Evolutionary conservation across 192 early-diverging fungal species (phyloP), one percentile per base, ranked within the genome.

Genomic region (Phlyctochytrium arcticum): DNA sequence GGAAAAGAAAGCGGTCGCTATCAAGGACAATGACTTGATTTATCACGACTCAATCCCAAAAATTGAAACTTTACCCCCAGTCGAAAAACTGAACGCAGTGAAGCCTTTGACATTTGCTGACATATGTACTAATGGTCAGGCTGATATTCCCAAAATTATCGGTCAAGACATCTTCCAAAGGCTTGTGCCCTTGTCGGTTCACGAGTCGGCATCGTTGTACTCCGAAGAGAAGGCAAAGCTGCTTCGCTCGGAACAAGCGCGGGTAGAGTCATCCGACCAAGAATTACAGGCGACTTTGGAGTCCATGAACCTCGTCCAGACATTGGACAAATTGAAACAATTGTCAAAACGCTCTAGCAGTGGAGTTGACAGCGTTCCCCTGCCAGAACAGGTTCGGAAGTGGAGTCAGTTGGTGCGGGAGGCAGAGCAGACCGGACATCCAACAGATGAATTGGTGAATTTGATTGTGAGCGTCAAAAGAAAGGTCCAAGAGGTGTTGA

Each of bases 171-270:
- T 98, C 54, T 99, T 99, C 62, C 73, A 81, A 33, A 75, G 81
- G 21, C 82, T 99, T 44, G 88, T 99, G 30, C 96, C 96, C 0
- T 76, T 99, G 42, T 81, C 85, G n/a, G 92, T 99, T 1, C 94
- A 96, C 71, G 93, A 98, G 75, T 87, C 90, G 37, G 82, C 94
- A 12, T 92, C 90, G 24, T 55, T 97, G 60, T 99, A 99, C 63
- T 94, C 93, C 23, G 96, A 98, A 69, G 93, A 96, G 70, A 93
- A 96, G 76, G 94, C 93, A 19, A 93, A 94, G 76, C 62, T 99
- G 33, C 80, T 96, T 6, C 86, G 96, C 24, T 70, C 79, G 23
- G 90, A 94, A 50, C 83, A 86, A 23, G 92, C 88, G 60, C 75
- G 81, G 61, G 89, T 88, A 30, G 91, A 92, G 47, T 63, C 86